These are phyloP conservation scores for Annona squamosa DNA, from an alignment of 164 flowering plant species.

Conservation along the genomic window DNA sequence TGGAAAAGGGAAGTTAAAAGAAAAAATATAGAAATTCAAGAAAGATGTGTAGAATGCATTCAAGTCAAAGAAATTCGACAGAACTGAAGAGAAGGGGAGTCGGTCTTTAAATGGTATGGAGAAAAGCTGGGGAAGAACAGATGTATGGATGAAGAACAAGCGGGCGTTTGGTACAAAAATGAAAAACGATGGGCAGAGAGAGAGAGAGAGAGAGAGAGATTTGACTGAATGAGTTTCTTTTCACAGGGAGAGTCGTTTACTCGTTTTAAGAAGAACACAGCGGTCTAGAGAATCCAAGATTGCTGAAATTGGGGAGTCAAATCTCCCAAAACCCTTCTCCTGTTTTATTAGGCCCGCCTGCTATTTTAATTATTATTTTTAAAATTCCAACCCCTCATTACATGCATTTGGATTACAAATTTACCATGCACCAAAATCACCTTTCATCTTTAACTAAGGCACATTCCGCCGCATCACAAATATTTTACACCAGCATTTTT, in stretches of 20 bases:
- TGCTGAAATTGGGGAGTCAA: neutral
- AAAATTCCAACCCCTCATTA: too few species aligned
- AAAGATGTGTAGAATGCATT: neutral
- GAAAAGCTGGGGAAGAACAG: neutral
- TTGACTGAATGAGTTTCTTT: too few species aligned
- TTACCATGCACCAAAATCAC: too few species aligned
- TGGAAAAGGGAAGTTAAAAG: too few species aligned
- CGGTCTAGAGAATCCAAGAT: neutral
- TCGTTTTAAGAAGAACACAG: too few species aligned
- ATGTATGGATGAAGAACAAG: neutral
- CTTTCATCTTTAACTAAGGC: too few species aligned
- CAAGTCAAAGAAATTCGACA: neutral
- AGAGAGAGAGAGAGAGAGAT: conserved; percentile 5
- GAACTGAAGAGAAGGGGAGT: neutral
- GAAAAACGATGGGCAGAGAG: neutral
- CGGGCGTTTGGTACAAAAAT: neutral
- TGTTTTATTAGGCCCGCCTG: neutral
- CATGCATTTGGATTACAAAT: too few species aligned
- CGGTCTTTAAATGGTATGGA: neutral
- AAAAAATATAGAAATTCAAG: neutral
- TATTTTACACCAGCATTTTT: too few species aligned
- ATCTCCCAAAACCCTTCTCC: neutral
- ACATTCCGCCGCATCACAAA: too few species aligned
- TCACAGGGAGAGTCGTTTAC: too few species aligned
- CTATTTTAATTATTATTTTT: too few species aligned